Percentiles rank a stretch among this genome's conserved stretches.
Conservation (phyloP, 768 basidiomycete species). For the Pholiota microspora region DNA sequence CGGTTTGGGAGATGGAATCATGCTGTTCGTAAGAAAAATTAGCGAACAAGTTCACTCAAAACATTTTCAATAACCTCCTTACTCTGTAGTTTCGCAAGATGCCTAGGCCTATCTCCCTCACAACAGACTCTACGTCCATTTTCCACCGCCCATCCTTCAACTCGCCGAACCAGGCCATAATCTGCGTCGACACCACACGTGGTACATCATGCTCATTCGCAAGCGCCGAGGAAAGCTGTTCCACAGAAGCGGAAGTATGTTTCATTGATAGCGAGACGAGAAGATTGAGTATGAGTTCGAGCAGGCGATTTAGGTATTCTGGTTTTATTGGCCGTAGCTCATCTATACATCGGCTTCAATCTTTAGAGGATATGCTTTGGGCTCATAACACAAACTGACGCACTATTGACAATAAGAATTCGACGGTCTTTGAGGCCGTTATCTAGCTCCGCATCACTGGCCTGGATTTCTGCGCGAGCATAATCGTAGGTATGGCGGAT, state of each 20-base stretch:
- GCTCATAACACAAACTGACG: neutral
- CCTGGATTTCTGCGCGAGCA: constrained; percentile 67
- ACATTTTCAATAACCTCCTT: constrained; percentile 1
- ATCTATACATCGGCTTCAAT: constrained; percentile 36
- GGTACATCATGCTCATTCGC: constrained; percentile 74
- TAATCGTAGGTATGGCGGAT: constrained; percentile 55
- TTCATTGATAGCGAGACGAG: constrained; percentile 63
- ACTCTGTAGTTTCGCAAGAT: constrained; percentile 66
- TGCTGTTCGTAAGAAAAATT: constrained; percentile 36
- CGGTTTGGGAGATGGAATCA: constrained; percentile 51
- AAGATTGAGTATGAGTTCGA: constrained; percentile 73
- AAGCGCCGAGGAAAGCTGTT: constrained; percentile 57
- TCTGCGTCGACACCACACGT: constrained; percentile 56
- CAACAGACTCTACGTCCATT: constrained; percentile 58
- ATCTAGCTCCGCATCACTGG: constrained; percentile 75
- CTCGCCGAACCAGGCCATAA: constrained; percentile 83
- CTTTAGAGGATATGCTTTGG: neutral
- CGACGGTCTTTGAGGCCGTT: constrained; percentile 63
- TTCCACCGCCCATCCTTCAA: constrained; percentile 57
- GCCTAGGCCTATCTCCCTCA: constrained; percentile 77
- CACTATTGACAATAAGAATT: constrained; percentile 74
- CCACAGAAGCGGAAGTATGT: constrained; percentile 50
- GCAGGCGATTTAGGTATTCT: constrained; percentile 61
- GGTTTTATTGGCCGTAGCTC: constrained; percentile 72
- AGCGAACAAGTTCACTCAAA: neutral